A percentile compares a stretch with the other conserved stretches of the same genome.
These are phyloP conservation scores for Babjeviella inositovora DNA, from an alignment of 805 yeast species.

Conservation along the genomic window DNA sequence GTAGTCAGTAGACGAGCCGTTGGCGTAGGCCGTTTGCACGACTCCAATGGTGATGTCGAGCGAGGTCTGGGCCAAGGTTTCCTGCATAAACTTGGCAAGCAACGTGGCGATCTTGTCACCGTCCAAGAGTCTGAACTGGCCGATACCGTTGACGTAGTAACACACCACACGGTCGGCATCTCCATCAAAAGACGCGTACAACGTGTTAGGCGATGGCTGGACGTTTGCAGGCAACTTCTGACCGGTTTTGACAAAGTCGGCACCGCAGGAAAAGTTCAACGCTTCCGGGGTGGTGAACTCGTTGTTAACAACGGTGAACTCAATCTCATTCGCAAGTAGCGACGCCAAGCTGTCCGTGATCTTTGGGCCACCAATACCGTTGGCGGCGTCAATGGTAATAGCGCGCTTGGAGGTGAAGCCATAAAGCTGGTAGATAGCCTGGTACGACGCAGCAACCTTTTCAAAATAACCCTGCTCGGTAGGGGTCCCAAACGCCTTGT, in stretches of 20 bases:
- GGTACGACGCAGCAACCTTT: constrained; percentile 41
- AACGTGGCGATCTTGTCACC: constrained; percentile 91
- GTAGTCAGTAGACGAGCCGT: constrained; percentile 76
- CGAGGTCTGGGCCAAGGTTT: constrained; percentile 27
- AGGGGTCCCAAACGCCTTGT: constrained; percentile 41
- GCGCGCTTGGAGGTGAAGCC: constrained; percentile 6
- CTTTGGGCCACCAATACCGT: constrained; percentile 92
- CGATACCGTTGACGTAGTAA: constrained; percentile 29
- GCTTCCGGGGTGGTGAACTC: constrained; percentile 32
- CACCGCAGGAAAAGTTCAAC: constrained; percentile 78
- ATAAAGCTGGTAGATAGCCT: constrained; percentile 17
- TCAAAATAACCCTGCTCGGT: constrained; percentile 55
- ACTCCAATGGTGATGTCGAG: constrained; percentile 50
- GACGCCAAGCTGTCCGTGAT: constrained; percentile 24
- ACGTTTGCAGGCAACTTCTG: constrained; percentile 63
- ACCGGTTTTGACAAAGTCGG: constrained; percentile 86
- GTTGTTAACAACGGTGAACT: constrained; percentile 32
- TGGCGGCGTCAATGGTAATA: constrained; percentile 78
- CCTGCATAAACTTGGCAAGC: constrained; percentile 52
- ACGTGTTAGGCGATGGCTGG: constrained; percentile 19
- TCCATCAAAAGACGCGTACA: constrained; percentile 86
- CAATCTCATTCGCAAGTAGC: constrained; percentile 21
- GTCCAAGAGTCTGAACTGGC: constrained; percentile 46
- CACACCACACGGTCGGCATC: constrained; percentile 93
- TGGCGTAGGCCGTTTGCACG: constrained; percentile 96